A percentile compares a stretch with the other conserved stretches of the same genome.
Evolutionary conservation across 2,329 filamentous ascomycete species (phyloP).

Genomic region (Sclerotinia glacialis): DNA sequence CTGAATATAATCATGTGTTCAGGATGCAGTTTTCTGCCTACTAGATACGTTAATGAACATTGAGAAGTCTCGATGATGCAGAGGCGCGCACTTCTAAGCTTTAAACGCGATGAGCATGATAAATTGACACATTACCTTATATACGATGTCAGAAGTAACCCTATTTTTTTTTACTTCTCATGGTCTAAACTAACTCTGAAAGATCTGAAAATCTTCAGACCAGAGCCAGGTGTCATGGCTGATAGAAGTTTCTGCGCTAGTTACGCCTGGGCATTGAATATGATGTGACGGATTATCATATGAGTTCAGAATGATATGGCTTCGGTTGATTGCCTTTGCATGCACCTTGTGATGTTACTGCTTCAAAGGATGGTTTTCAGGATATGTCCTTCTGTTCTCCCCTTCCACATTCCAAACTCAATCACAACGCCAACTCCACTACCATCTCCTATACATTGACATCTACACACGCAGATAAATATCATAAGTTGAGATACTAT

Average conservation of each 20-base stretch:
- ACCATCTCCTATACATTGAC: too few relatives aligned
- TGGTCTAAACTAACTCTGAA: not conserved
- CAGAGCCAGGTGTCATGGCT: not conserved
- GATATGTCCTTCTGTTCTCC: not conserved
- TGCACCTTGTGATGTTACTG: not conserved
- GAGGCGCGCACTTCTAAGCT: not conserved
- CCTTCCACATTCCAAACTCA: too few relatives aligned
- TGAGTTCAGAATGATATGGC: not conserved
- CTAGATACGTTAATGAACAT: not conserved
- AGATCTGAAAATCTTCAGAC: not conserved
- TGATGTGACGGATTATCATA: not conserved
- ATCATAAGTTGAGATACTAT: too few relatives aligned
- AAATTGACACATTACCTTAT: not conserved
- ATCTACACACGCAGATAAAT: too few relatives aligned
- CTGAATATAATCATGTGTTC: not conserved
- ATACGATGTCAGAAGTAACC: not conserved
- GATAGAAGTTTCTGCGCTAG: not conserved
- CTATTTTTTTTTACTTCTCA: not conserved
- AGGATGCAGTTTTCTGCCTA: not conserved
- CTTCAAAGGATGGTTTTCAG: not conserved
- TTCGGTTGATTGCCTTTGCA: not conserved
- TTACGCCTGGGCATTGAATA: not conserved
- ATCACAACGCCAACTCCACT: too few relatives aligned
- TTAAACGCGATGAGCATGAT: not conserved
- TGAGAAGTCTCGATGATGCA: not conserved